Conservation (phyloP, 139 green algal genomes). For the Zygnema cylindricum region DNA sequence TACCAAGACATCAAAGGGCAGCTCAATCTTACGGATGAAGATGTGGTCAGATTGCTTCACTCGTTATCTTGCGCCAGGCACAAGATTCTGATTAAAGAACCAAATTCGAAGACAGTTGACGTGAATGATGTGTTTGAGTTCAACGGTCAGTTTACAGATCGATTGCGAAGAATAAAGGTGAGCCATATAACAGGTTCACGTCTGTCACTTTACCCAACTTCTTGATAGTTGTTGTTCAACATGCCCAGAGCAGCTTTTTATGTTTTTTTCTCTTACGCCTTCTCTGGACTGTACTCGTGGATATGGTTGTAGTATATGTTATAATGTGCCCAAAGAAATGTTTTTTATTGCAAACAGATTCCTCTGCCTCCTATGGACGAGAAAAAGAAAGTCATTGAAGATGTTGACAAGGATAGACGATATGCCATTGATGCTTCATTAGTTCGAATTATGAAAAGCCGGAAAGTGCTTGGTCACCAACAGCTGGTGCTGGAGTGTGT, state of each 20-base stretch:
- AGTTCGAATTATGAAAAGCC: constrained; percentile 89
- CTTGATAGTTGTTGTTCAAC: too few relatives aligned
- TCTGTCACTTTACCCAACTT: too few relatives aligned
- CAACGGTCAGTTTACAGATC: constrained; percentile 90
- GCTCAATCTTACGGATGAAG: constrained; percentile 86
- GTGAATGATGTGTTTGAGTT: constrained; percentile 87
- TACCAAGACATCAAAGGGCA: constrained; percentile 83
- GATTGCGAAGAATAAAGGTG: constrained; percentile 89
- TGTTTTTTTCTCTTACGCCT: constrained; percentile 8
- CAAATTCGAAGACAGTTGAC: constrained; percentile 75
- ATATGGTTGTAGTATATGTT: constrained; percentile 2
- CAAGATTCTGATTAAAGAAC: constrained; percentile 86
- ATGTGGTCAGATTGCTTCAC: constrained; percentile 85
- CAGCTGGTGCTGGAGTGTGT: constrained; percentile 95
- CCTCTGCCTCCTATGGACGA: constrained; percentile 82
- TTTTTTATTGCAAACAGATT: constrained; percentile 58
- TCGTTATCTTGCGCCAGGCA: constrained; percentile 88
- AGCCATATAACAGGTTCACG: too few relatives aligned
- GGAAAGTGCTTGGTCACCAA: constrained; percentile 87
- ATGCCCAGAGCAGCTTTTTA: background rate
- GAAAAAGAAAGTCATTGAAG: constrained; percentile 93
- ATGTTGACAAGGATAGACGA: constrained; percentile 91
- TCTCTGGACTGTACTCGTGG: too few relatives aligned
- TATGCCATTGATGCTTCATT: constrained; percentile 88
- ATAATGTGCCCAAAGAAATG: too few relatives aligned